Evolutionary conservation across 768 basidiomycete genomes (phyloP), one percentile per base, ranked within the genome.

Genomic region (Leucosporidium scottii): DNA sequence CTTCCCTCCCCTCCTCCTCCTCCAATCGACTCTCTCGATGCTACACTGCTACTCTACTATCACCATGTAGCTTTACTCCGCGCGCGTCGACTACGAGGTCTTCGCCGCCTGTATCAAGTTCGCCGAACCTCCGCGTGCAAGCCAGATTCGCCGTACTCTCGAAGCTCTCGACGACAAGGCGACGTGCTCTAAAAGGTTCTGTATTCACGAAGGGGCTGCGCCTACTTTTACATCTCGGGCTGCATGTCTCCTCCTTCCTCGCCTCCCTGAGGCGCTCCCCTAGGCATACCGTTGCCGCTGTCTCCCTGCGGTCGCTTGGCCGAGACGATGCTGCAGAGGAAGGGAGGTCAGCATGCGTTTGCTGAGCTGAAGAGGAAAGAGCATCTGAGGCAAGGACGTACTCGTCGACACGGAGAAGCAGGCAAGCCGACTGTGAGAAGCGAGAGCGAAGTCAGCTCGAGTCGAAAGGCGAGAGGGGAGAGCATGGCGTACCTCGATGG

Each of bases 401-500:
- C 69, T 73, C 72, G 68, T 73, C 72, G 13, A 73, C 72, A 15
- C 72, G 65, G 27, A 73, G 68, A 1, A 73, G 54, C 9, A 73
- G 49, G 72, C 72, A 73, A 1, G 72, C 72, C 8, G 66, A 67
- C 72, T 69, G 39, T 15, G 17, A 23, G 47, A 2, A 54, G 48
- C 18, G 23, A 49, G 27, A 55, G 56, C 3, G 25, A 10, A 18
- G 36, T 20, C 7, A 25, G 23, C 18, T 23, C 31, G 8, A 48
- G 59, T 21, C 50, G 28, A 2, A 20, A 13, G 54, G 18, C 17
- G 17, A 36, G 48, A 54, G 47, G 30, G 27, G 51, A n/a, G 23
- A 25, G 13, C 39, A 27, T 3, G 7, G n/a, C 67, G 18, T 13
- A 65, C 67, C 78, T 99, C 93, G 74, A 98, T 88, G 23, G 96